These are phyloP conservation scores for Nicotiana obtusifolia DNA, from an alignment of 257 asterid species.

Conservation along the genomic window DNA sequence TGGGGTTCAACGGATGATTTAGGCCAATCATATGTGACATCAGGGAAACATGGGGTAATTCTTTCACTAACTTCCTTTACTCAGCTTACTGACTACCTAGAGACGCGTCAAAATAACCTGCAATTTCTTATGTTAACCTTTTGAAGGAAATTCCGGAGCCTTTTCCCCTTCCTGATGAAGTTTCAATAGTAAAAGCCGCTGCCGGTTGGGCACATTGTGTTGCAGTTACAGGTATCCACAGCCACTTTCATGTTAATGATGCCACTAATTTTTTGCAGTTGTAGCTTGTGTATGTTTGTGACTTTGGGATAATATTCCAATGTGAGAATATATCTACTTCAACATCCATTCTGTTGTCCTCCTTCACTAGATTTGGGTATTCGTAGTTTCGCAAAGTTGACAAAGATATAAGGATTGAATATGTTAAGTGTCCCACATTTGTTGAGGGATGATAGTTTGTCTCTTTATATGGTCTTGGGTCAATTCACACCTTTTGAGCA, in stretches of 20 bases:
- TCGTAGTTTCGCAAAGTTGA: not conserved
- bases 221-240: slow-evolving; percentile 63
- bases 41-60: slow-evolving; percentile 96
- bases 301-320: not conserved
- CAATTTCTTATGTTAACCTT: slow-evolving; percentile 29
- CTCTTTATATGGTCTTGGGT: no score
- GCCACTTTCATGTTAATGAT: not conserved
- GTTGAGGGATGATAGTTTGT: not conserved
- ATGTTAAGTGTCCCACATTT: not conserved
- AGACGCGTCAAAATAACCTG: slow-evolving; percentile 22
- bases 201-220: slow-evolving; percentile 98
- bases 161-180: slow-evolving; percentile 84
- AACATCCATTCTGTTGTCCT: not conserved
- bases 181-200: slow-evolving; percentile 55
- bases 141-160: slow-evolving; percentile 98
- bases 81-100: not conserved
- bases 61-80: not conserved
- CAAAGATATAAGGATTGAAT: not conserved
- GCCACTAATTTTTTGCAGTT: not conserved
- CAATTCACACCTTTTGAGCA: not conserved
- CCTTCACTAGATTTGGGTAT: not conserved
- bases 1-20: slow-evolving; percentile 97
- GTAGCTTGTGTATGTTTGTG: not conserved
- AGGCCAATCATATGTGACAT: slow-evolving; percentile 89
- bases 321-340: not conserved